These are phyloP conservation scores for Leccinum broughii DNA, from an alignment of 768 basidiomycete genomes.

Conservation along the genomic window DNA sequence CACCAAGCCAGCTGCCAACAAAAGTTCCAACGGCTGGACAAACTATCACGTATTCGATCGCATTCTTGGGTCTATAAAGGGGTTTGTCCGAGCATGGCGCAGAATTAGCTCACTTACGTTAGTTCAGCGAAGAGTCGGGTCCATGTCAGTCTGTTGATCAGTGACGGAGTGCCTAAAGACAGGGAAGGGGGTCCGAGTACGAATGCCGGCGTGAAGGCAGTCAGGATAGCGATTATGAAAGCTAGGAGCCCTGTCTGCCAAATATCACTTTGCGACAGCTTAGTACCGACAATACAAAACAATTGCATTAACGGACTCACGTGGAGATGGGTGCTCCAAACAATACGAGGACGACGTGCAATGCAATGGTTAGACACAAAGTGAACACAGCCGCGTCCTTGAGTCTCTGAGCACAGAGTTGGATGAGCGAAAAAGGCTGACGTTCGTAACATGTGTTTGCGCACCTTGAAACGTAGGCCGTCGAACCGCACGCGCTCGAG, in stretches of 20 bases:
- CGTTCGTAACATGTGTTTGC: slow-evolving; percentile 21
- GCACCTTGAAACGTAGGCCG: slow-evolving; percentile 39
- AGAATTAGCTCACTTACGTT: slow-evolving; percentile 53
- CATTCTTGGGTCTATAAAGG: slow-evolving; percentile 49
- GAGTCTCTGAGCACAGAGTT: slow-evolving; percentile 43
- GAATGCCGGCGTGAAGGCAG: slow-evolving; percentile 67
- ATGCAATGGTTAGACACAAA: slow-evolving; percentile 42
- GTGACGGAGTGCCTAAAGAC: slow-evolving; percentile 40
- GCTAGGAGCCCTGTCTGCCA: slow-evolving; percentile 68
- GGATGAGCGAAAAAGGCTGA: slow-evolving; percentile 5
- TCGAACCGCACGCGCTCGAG: slow-evolving; percentile 44
- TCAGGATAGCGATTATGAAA: slow-evolving; percentile 65
- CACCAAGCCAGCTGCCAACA: slow-evolving; percentile 66
- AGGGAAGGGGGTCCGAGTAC: slow-evolving; percentile 63
- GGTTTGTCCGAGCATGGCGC: slow-evolving; percentile 2
- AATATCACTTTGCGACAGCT: slow-evolving; percentile 41
- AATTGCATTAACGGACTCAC: slow-evolving; percentile 36
- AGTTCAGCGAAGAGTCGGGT: slow-evolving; percentile 79
- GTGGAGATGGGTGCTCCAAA: slow-evolving; percentile 75
- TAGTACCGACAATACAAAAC: background rate
- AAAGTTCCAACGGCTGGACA: slow-evolving; percentile 76
- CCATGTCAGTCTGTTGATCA: slow-evolving; percentile 66
- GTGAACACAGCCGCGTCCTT: slow-evolving; percentile 55
- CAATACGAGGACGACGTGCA: slow-evolving; percentile 55
- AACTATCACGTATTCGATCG: slow-evolving; percentile 74